Evolutionary conservation across 2,329 filamentous ascomycete species (phyloP), one percentile per base, ranked within the genome.

Genomic region (Xylaria hypoxylon): DNA sequence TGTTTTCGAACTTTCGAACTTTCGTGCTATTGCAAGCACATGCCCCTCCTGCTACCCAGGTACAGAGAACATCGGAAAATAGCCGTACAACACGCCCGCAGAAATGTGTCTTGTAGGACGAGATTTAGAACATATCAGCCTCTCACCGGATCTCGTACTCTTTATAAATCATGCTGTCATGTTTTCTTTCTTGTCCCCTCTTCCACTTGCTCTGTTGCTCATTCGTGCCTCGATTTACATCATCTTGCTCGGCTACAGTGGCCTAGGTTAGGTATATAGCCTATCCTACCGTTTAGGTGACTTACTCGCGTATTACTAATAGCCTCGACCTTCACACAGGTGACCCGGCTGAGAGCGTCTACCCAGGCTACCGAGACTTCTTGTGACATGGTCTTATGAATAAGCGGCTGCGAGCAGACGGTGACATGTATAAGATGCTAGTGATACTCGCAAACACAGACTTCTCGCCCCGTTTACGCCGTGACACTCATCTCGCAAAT

Each of bases 381-480:
- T 50, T 35, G 64, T 67, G 61, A 61, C n/a, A 48, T 58, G 45
- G 57, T 64, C 61, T 52, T 28, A 59, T 53, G 22, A 60, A 50
- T 50, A 31, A 61, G 55, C 64, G 50, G 35, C 44, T 45, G 45
- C 22, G 4, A 19, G 55, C 62, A 59, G 31, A 31, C 47, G 7
- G 45, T 48, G 24, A 42, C 53, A 50, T 24, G 15, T 38, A 58
- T 15, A 33, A 38, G 47, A 31, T 17, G 15, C 47, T 7, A 28
- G 52, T 31, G 47, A 31, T 17, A 17, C 47, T 7, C 22, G 52
- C 45, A 55, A 64, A 52, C 45, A 56, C 31, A 33, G 28, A 24
- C 28, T 51, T 28, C 44, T 58, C 33, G 11, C 38, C 47, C 55
- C 31, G 8, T 56, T 48, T 42, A 47, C 38, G 42, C 17, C 33